Base-by-base conservation (phyloP, 1,284 basidiomycete species). In the Microbotryum scabiosae region DNA sequence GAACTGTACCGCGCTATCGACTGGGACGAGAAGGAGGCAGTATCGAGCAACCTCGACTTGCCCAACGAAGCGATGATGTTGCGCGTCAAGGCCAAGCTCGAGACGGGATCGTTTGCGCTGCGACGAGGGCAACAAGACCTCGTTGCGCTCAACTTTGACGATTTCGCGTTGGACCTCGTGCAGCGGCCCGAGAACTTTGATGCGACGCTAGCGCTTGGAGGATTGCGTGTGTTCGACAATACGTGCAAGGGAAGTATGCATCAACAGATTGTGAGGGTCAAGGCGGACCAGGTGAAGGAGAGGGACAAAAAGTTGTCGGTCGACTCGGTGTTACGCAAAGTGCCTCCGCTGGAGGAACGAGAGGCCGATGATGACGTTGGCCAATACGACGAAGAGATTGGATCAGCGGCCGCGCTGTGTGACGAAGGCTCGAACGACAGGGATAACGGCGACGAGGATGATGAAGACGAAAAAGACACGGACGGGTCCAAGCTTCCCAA, bases 1-100 rank as follows among this genome's bases (percentile, higher is more conserved):
- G 85, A 98, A 76, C 81, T 98, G 28, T 97, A 97, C 76, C 87
- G 91, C 70, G 84, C 90, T 20, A 85, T 98, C 61, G 93, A 98
- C 74, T 97, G 90, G 74, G 90, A 97, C 73, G 89, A 91, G 76
- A 88, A 88, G 73, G 67, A 70, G 23, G 84, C 86, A 1, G 79
- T 89, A 6, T 80, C 82, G 5, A 81, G 85, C 56, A 67, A 74
- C 5, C 70, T 73, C n/a, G 81, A 88, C 70, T 78, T 84, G 1
- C 86, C 91, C 2, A 81, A 82, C 56, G 90, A 97, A 69, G 86
- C 90, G 12, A 81, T 97, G 70, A 87, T 90, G 73, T 76, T 87
- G 54, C 83, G 86, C 32, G 80, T 94, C 48, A 80, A 82, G 46
- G 85, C 91, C 26, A 85, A 85, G 63, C 82, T 97, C 51, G 84